These are phyloP conservation scores for Umbelopsis ramanniana DNA, from an alignment of 192 early-diverging fungal species.

Conservation along the genomic window DNA sequence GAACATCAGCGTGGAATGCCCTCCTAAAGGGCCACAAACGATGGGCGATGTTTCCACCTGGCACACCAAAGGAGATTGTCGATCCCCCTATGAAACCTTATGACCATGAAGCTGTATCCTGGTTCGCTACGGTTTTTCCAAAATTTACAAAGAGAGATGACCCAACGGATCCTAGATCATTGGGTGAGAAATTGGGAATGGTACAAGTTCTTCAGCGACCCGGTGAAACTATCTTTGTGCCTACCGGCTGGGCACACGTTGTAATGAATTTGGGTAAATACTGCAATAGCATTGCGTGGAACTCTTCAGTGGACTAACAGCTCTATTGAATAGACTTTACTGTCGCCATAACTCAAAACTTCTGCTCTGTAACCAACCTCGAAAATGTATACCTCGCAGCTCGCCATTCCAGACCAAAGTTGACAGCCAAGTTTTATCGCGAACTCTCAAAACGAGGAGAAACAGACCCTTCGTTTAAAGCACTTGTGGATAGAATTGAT, in stretches of 20 bases:
- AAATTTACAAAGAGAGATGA: slow-evolving; percentile 43
- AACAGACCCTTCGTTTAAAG: slow-evolving; percentile 40
- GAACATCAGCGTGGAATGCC: slow-evolving; percentile 84
- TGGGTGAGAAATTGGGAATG: slow-evolving; percentile 70
- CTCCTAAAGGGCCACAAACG: slow-evolving; percentile 73
- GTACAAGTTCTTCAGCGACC: slow-evolving; percentile 71
- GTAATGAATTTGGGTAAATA: slow-evolving; percentile 76
- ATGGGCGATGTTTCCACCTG: slow-evolving; percentile 82
- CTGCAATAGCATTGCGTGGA: background rate
- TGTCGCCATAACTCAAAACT: slow-evolving; percentile 83
- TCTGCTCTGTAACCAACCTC: slow-evolving; percentile 66
- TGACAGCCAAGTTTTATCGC: slow-evolving; percentile 50
- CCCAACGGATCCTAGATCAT: slow-evolving; percentile 38
- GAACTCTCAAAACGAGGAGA: slow-evolving; percentile 44
- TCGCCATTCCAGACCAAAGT: slow-evolving; percentile 56
- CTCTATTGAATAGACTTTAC: slow-evolving; percentile 57
- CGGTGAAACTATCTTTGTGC: slow-evolving; percentile 83
- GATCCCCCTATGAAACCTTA: slow-evolving; percentile 60
- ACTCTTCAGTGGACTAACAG: background rate
- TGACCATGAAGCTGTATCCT: slow-evolving; percentile 76
- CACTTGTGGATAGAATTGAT: slow-evolving; percentile 45
- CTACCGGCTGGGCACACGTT: slow-evolving; percentile 80
- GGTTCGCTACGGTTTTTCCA: slow-evolving; percentile 71
- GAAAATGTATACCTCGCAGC: slow-evolving; percentile 73
- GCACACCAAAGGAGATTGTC: slow-evolving; percentile 56